phyloP scores from a whole-genome alignment of 345 rosid genomes.

The Lumnitzera littorea region DNA sequence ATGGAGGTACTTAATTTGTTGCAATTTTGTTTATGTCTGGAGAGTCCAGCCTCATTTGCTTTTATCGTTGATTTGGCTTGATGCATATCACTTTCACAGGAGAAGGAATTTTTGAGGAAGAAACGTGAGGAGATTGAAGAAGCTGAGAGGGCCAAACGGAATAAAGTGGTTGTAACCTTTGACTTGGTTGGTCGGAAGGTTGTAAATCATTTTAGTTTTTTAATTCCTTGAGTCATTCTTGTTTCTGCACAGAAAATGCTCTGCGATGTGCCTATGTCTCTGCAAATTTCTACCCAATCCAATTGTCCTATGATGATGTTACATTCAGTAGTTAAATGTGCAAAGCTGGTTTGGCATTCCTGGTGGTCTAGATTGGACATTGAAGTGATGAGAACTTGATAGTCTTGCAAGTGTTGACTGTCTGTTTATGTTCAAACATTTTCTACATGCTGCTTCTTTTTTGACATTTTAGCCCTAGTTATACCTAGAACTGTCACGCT shows the following conservation, averaged over 20 bases:
- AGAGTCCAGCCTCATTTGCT: background rate
- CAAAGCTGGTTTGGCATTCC: no score
- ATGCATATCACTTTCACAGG: constrained; percentile 28
- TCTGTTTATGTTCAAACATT: no score
- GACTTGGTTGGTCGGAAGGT: constrained; percentile 98
- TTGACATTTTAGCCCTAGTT: background rate
- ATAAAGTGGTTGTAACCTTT: constrained; percentile 78
- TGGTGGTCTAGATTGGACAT: no score
- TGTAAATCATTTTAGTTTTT: constrained; percentile 7
- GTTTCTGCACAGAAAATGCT: no score
- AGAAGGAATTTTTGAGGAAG: constrained; percentile 78
- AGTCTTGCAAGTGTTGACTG: no score
- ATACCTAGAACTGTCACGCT: background rate
- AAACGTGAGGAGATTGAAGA: constrained; percentile 71
- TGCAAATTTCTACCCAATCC: no score
- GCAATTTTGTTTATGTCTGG: background rate
- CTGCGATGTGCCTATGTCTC: no score
- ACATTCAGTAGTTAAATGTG: no score
- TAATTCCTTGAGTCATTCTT: no score
- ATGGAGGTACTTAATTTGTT: constrained; percentile 49
- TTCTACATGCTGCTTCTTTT: no score
- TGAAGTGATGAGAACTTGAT: no score
- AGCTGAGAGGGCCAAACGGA: constrained; percentile 63
- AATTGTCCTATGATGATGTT: no score
- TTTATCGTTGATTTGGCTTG: constrained; percentile 5